These are phyloP conservation scores for Botrytis byssoidea DNA, from an alignment of 2,329 filamentous ascomycete genomes.

Conservation along the genomic window DNA sequence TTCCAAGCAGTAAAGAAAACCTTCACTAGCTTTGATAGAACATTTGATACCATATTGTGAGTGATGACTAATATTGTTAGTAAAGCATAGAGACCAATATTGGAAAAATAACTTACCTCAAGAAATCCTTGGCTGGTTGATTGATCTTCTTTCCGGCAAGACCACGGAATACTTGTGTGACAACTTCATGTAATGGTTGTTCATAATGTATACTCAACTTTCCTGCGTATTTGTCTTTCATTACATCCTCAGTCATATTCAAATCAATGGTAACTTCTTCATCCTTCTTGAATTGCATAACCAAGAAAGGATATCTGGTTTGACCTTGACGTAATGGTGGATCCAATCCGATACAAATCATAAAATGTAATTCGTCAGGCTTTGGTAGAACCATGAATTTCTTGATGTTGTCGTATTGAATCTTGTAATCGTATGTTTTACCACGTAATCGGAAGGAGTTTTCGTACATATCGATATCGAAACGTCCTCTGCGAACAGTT, in stretches of 20 bases:
- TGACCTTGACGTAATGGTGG: constrained; percentile 95
- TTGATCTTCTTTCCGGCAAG: constrained; percentile 94
- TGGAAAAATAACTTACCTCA: constrained; percentile 53
- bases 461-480: constrained; percentile 99
- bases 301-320: constrained; percentile 95
- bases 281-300: constrained; percentile 98
- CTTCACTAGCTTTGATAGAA: constrained; percentile 99
- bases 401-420: constrained; percentile 96
- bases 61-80: constrained; percentile 64
- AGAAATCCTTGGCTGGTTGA: constrained; percentile 89
- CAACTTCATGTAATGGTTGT: constrained; percentile 86
- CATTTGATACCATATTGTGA: constrained; percentile 96
- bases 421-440: constrained; percentile 99
- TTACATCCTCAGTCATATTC: constrained; percentile 88
- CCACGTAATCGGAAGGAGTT: constrained; percentile 93
- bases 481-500: constrained; percentile 72
- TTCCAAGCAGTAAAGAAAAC: constrained; percentile 93
- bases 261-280: constrained; percentile 96
- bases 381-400: constrained; percentile 99
- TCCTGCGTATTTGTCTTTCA: constrained; percentile 84
- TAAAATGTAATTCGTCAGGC: constrained; percentile 94
- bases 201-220: constrained; percentile 89
- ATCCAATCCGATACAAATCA: constrained; percentile 92
- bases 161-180: constrained; percentile 93
- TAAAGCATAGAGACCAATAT: constrained; percentile 11